phyloP scores from a whole-genome alignment of 2,329 filamentous ascomycete genomes.

The Fusarium udum region DNA sequence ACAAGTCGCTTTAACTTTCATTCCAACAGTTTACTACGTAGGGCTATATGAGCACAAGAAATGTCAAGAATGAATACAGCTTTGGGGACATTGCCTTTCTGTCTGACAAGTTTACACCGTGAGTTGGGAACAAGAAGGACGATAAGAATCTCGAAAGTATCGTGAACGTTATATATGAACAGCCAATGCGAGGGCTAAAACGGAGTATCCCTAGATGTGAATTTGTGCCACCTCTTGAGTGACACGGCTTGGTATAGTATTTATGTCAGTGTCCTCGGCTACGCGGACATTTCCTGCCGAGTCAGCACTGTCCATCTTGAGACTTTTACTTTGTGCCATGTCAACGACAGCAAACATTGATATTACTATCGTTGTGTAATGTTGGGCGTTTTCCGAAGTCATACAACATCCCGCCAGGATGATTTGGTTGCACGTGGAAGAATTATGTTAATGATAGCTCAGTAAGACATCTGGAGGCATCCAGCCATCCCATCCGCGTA shows the following conservation, averaged over 20 bases:
- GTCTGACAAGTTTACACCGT: not conserved
- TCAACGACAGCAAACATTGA: not conserved
- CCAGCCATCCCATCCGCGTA: not conserved
- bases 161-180: not conserved
- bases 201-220: not conserved
- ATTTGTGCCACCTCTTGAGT: not conserved
- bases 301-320: not conserved
- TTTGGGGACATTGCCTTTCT: not conserved
- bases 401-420: not conserved
- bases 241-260: not conserved
- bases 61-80: not conserved
- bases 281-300: not conserved
- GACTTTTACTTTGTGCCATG: not conserved
- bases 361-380: not conserved
- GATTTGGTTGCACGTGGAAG: not conserved
- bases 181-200: not conserved
- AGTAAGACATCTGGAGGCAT: not conserved
- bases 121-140: not conserved
- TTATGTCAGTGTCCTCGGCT: not conserved
- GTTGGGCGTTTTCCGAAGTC: not conserved
- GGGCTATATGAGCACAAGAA: too few relatives aligned
- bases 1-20: not conserved
- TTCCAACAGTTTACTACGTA: not conserved
- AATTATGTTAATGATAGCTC: not conserved
- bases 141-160: not conserved